Base-by-base conservation (phyloP, 805 yeast genomes). In the Brettanomyces anomalus region DNA sequence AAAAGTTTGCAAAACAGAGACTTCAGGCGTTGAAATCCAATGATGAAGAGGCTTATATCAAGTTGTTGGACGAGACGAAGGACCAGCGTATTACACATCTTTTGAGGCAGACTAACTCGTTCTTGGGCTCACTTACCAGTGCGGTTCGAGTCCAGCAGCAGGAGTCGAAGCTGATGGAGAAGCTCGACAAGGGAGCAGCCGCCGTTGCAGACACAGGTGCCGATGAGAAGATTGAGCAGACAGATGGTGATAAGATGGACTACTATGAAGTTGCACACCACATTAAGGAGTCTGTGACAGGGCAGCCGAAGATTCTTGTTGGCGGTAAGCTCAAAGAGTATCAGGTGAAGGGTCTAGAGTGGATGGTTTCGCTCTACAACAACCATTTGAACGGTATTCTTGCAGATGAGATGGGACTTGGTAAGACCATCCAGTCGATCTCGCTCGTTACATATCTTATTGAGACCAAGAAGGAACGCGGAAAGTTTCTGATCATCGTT, bases 41-140 rank as follows among this genome's bases (percentile, higher is more conserved):
- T 59, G 95, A 85, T 67, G 94, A 85, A 62, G 95, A 85, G 57
- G 93, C 93, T 2, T 85, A 85, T 66, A 74, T 85, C 59, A 84
- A 84, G 57, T 73, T 85, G 55, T 71, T 85, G 60, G 93, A 85
- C 59, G 88, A 84, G 62, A 85, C 95, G 3, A 85, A 85, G 60
- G 95, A 85, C 65, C 84, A 86, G 35, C 77, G 95, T 74, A 81
- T 85, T 53, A 84, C 93, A 1, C 94, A 85, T 62, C 70, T 85
- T 59, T 72, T 85, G 58, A 81, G 72, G 55, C 95, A 85, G 60
- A 85, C 95, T 8, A 85, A 85, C 60, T 63, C 72, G 14, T 85
- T 85, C 63, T 76, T 85, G 65, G 87, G 80, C 51, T 74, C 89
- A 28, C 72, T 85, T 57, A 82, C 93, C 3, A 78, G 79, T 56